phyloP scores from a whole-genome alignment of 2,329 filamentous ascomycete species.

The Myrmaecium sp. region DNA sequence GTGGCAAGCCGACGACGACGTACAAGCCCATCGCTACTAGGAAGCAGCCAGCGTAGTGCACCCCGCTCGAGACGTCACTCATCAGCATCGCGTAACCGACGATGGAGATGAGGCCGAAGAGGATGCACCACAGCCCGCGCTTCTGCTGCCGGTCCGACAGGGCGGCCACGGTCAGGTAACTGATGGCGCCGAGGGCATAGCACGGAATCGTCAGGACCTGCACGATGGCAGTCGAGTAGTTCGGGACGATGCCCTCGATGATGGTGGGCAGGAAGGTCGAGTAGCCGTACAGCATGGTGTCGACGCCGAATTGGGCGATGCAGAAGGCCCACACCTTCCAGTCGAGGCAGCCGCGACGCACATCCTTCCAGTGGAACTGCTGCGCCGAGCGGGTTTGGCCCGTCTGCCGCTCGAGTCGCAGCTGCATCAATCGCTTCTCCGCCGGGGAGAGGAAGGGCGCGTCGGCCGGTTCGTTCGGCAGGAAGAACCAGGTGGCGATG shows the following conservation, averaged over 20 bases:
- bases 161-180: constrained; percentile 48
- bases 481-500: constrained; percentile 35
- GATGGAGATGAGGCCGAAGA: constrained; percentile 46
- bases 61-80: constrained; percentile 39
- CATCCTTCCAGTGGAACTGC: constrained; percentile 43
- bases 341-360: constrained; percentile 49
- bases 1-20: constrained; percentile 35
- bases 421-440: constrained; percentile 41
- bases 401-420: constrained; percentile 33
- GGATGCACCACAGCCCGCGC: constrained; percentile 46
- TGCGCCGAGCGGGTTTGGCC: constrained; percentile 31
- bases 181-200: constrained; percentile 54
- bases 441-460: constrained; percentile 42
- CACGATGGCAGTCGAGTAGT: constrained; percentile 45
- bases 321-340: constrained; percentile 63
- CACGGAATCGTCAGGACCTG: constrained; percentile 67
- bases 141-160: constrained; percentile 51
- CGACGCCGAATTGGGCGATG: constrained; percentile 52
- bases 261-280: constrained; percentile 68
- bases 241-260: constrained; percentile 47
- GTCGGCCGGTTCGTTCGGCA: constrained; percentile 51
- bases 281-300: constrained; percentile 65
- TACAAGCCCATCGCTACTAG: constrained; percentile 62
- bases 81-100: constrained; percentile 50
- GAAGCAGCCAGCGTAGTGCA: constrained; percentile 62